Evolutionary conservation across 768 basidiomycete species (phyloP).

Genomic region (Mycena amicta): DNA sequence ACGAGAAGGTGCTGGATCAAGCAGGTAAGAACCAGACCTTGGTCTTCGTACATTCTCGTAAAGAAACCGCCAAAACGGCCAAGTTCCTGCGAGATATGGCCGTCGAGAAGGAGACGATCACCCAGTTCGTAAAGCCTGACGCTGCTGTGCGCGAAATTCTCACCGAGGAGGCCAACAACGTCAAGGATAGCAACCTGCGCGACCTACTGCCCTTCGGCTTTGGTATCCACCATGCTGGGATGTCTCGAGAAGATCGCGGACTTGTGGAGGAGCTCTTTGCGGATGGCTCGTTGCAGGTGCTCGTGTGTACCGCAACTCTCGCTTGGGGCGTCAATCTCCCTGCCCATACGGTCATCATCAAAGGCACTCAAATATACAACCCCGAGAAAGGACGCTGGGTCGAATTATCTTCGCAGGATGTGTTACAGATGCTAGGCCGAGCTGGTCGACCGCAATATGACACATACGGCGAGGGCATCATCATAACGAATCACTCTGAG

Average conservation of each 20-base stretch:
- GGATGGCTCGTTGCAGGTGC: slow-evolving; percentile 88
- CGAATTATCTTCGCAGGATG: slow-evolving; percentile 93
- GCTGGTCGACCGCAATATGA: slow-evolving; percentile 98
- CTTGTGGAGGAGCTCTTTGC: slow-evolving; percentile 94
- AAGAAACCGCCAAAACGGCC: slow-evolving; percentile 97
- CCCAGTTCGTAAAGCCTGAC: slow-evolving; percentile 93
- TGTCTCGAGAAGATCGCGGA: slow-evolving; percentile 88
- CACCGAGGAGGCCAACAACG: slow-evolving; percentile 78
- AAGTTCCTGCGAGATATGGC: slow-evolving; percentile 93
- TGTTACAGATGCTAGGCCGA: slow-evolving; percentile 97
- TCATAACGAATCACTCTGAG: slow-evolving; percentile 97
- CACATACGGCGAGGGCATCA: slow-evolving; percentile 95
- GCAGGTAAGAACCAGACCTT: slow-evolving; percentile 85
- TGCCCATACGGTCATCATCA: slow-evolving; percentile 98
- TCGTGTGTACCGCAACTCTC: slow-evolving; percentile 96
- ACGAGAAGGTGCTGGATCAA: slow-evolving; percentile 97
- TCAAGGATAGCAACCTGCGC: slow-evolving; percentile 79
- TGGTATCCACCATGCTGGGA: slow-evolving; percentile 97
- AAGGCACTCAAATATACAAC: slow-evolving; percentile 99
- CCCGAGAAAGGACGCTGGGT: slow-evolving; percentile 99
- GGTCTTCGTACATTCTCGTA: slow-evolving; percentile 97
- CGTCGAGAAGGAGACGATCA: slow-evolving; percentile 94
- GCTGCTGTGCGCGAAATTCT: slow-evolving; percentile 90
- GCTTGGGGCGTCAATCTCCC: slow-evolving; percentile 99
- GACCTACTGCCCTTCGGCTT: slow-evolving; percentile 96